These are phyloP conservation scores for Paramecium bursaria DNA, from an alignment of 73 alveolate genomes.

Conservation along the genomic window DNA sequence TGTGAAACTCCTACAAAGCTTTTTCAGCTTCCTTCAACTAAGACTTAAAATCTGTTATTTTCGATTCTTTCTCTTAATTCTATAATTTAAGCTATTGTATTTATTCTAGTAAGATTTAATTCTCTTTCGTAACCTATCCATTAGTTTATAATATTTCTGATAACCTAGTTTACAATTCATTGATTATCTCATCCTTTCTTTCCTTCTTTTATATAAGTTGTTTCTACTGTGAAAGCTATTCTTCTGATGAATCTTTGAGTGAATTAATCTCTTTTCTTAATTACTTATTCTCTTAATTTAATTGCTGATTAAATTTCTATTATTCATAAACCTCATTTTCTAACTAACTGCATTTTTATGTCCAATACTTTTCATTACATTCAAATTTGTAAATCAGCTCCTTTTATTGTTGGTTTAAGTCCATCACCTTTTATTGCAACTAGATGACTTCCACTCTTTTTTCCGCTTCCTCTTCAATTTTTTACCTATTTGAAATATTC, in stretches of 20 bases:
- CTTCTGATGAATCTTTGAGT: constrained; percentile 30
- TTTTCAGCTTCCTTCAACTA: constrained; percentile 61
- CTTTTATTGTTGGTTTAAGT: constrained; percentile 3
- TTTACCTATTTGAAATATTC: neutral
- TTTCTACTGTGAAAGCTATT: constrained; percentile 27
- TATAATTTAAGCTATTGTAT: neutral
- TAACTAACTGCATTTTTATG: constrained; percentile 39
- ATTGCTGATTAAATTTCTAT: constrained; percentile 50
- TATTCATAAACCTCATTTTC: constrained; percentile 51
- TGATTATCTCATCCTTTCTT: constrained; percentile 65
- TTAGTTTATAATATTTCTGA: constrained; percentile 60
- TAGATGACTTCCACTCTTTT: constrained; percentile 21
- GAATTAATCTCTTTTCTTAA: constrained; percentile 57
- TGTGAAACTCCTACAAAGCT: constrained; percentile 61
- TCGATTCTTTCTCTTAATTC: constrained; percentile 39
- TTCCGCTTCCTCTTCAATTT: constrained; percentile 43
- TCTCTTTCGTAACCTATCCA: constrained; percentile 60
- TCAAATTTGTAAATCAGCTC: constrained; percentile 66
- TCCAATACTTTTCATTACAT: constrained; percentile 66
- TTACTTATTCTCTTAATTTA: constrained; percentile 43
- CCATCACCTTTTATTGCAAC: constrained; percentile 32
- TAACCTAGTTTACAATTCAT: constrained; percentile 13
- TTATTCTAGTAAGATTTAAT: constrained; percentile 44
- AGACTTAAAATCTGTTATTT: constrained; percentile 19
- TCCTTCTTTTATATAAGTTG: constrained; percentile 55